Evolutionary conservation across 2,329 filamentous ascomycete genomes (phyloP), one percentile per base, ranked within the genome.

Genomic region (Chaetothyriales sp.): DNA sequence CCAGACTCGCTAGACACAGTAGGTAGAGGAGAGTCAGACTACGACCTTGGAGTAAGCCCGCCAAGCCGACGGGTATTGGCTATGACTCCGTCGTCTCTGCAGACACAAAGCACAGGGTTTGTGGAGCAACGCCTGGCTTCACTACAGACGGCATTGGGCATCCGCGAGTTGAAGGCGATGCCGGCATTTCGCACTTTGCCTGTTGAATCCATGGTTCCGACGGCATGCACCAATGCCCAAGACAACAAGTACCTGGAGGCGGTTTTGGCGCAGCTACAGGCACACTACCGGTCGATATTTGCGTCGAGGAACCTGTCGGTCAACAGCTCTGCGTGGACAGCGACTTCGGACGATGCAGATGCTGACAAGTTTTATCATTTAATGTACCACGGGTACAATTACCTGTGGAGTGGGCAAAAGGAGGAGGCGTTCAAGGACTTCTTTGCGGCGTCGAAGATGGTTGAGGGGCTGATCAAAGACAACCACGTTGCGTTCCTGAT

Each of bases 311-410:
- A 60, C 47, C 25, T 61, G 13, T 58, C 58, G 28, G 50, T 60
- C 20, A 52, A 50, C 44, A 58, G 57, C 40, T 52, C 53, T 6
- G 57, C 52, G 15, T 61, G 59, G 59, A 60, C 58, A 15, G 55
- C 58, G 3, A 60, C 59, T 5, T 61, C 59, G 10, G 59, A 58
- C 25, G 55, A 58, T 33, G 56, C 56, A 7, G 48, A 57, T 9
- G 54, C 59, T n/a, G 59, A 61, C 33, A 55, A 56, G 18, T 61
- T 61, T 37, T 60, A 59, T 49, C 57, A 57, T 48, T 55, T 50
- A 43, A 60, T 61, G 58, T 61, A 60, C 50, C 59, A 61, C 37
- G 59, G 59, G 7, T 61, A 58, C 44, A 58, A 55, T 13, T 59
- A 56, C 48, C 48, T 61, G 4, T 61, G 58, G 58, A 60, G 59